Conservation (phyloP, 2,329 filamentous ascomycete genomes). For the Clonostachys rosea region DNA sequence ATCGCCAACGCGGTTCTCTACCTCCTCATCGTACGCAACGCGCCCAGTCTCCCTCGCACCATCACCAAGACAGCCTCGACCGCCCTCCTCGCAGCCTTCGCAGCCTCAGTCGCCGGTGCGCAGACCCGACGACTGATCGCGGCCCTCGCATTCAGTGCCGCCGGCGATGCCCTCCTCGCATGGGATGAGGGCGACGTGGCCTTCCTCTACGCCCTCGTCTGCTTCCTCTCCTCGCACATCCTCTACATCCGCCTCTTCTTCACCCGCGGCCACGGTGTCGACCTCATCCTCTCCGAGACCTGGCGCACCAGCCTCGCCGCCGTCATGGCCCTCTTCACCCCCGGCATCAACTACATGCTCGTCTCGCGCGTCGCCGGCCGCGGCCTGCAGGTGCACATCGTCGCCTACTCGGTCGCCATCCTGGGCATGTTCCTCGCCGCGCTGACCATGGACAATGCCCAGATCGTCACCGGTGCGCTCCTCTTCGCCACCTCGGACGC, state of each 20-base stretch:
- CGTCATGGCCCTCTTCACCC: slow-evolving; percentile 12
- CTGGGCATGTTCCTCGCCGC: slow-evolving; percentile 21
- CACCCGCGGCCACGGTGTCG: slow-evolving; percentile 4
- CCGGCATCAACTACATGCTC: slow-evolving; percentile 16
- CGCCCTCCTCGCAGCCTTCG: slow-evolving; percentile 16
- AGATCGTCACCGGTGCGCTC: slow-evolving; percentile 17
- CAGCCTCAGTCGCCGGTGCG: slow-evolving; percentile 6
- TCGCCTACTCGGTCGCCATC: slow-evolving; percentile 21
- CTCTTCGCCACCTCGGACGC: slow-evolving; percentile 25
- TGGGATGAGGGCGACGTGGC: slow-evolving; percentile 19
- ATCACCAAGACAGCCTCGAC: slow-evolving; percentile 21
- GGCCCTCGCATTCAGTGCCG: slow-evolving; percentile 20
- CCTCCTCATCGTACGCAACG: slow-evolving; percentile 6
- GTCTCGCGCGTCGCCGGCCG: slow-evolving; percentile 13
- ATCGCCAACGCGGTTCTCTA: slow-evolving; percentile 7
- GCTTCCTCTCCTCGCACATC: slow-evolving; percentile 24
- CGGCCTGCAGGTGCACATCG: slow-evolving; percentile 17
- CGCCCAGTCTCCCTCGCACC: slow-evolving; percentile 18
- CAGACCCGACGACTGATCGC: slow-evolving; percentile 9
- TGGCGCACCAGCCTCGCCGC: slow-evolving; percentile 9
- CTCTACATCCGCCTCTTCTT: slow-evolving; percentile 22
- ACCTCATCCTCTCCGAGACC: slow-evolving; percentile 2
- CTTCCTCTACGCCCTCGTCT: slow-evolving; percentile 22
- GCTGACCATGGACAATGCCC: slow-evolving; percentile 14
- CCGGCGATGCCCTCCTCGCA: slow-evolving; percentile 28